Percentiles rank a stretch among this genome's conserved stretches.
These are phyloP conservation scores for Fusarium nanum DNA, from an alignment of 2,329 filamentous ascomycete genomes.

Conservation along the genomic window DNA sequence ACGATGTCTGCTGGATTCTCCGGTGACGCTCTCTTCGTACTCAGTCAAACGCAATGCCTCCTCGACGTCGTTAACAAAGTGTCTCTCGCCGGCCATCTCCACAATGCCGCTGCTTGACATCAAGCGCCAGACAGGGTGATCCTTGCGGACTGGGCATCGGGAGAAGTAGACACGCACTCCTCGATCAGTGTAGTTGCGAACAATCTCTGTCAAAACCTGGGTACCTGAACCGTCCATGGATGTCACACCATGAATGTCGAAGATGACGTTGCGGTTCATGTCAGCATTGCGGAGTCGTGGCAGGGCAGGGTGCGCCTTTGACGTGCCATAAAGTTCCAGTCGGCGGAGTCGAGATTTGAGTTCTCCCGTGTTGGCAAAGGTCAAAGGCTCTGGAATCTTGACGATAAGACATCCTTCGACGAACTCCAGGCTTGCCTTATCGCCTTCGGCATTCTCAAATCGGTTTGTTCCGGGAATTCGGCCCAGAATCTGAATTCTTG, in stretches of 20 bases:
- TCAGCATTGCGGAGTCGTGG: slow-evolving; percentile 82
- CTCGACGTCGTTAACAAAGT: slow-evolving; percentile 86
- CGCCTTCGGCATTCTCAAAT: slow-evolving; percentile 86
- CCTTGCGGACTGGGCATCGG: slow-evolving; percentile 60
- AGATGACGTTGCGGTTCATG: slow-evolving; percentile 91
- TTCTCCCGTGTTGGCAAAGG: slow-evolving; percentile 96
- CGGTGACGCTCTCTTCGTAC: slow-evolving; percentile 65
- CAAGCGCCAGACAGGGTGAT: slow-evolving; percentile 73
- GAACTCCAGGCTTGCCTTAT: slow-evolving; percentile 82
- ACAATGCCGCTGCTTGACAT: slow-evolving; percentile 87
- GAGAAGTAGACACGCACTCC: slow-evolving; percentile 83
- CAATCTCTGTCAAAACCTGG: slow-evolving; percentile 91
- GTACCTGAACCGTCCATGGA: slow-evolving; percentile 92
- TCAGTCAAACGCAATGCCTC: slow-evolving; percentile 87
- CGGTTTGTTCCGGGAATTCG: slow-evolving; percentile 84
- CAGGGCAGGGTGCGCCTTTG: slow-evolving; percentile 84
- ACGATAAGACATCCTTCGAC: slow-evolving; percentile 94
- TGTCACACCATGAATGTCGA: slow-evolving; percentile 98
- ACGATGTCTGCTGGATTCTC: slow-evolving; percentile 37
- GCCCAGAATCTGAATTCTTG: slow-evolving; percentile 95
- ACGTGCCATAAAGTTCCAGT: slow-evolving; percentile 91
- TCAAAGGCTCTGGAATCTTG: slow-evolving; percentile 96
- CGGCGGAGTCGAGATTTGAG: slow-evolving; percentile 85
- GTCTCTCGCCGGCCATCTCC: slow-evolving; percentile 76
- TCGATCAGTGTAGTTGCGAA: slow-evolving; percentile 79